Conservation (phyloP, 2,329 filamentous ascomycete species). For the Colletotrichum trifolii region DNA sequence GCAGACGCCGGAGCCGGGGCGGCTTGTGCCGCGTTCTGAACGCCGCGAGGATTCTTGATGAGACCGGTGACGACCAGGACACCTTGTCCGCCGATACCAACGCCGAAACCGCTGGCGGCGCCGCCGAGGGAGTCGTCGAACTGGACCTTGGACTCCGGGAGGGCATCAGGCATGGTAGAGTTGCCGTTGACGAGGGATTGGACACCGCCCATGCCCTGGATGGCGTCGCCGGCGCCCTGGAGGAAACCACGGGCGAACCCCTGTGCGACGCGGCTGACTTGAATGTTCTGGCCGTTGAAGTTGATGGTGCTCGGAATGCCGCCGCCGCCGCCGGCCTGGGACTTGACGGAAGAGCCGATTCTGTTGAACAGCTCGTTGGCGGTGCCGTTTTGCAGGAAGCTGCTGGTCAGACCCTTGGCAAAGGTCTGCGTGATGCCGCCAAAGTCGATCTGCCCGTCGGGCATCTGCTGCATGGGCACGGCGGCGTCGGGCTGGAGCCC, state of each 20-base stretch:
- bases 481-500: conserved; percentile 42
- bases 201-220: conserved; percentile 47
- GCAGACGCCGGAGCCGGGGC: background rate
- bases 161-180: conserved; percentile 36
- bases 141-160: conserved; percentile 41
- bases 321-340: conserved; percentile 8
- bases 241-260: conserved; percentile 49
- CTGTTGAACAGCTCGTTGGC: conserved; percentile 39
- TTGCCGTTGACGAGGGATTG: conserved; percentile 45
- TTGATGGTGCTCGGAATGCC: conserved; percentile 38
- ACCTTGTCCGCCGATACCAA: conserved; percentile 48
- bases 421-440: conserved; percentile 42
- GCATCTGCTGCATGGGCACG: conserved; percentile 37
- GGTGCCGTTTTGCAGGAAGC: conserved; percentile 48
- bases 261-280: conserved; percentile 45
- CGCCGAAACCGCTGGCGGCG: conserved; percentile 48
- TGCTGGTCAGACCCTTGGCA: conserved; percentile 44
- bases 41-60: conserved; percentile 39
- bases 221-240: conserved; percentile 47
- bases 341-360: conserved; percentile 14
- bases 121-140: conserved; percentile 50
- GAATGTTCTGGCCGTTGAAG: conserved; percentile 31
- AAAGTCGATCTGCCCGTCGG: conserved; percentile 38
- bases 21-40: background rate
- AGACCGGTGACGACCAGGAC: conserved; percentile 45